A percentile compares a stretch with the other conserved stretches of the same genome.
Evolutionary conservation across 768 basidiomycete species (phyloP).

Genomic region (Chalciporus chontae): DNA sequence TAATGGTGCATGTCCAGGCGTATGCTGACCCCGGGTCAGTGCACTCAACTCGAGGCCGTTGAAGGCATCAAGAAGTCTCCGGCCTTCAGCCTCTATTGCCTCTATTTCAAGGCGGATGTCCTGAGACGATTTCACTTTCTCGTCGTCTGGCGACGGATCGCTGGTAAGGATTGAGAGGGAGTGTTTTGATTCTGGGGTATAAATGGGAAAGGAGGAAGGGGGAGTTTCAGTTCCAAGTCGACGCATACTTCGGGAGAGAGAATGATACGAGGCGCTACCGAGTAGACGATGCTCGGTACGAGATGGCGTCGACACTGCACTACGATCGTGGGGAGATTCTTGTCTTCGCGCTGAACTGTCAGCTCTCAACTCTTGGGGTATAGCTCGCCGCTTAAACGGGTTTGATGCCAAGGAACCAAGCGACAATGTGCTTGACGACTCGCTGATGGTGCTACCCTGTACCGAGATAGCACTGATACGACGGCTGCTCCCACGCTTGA

Average conservation of each 20-base stretch:
- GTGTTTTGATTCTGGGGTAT: slow-evolving; percentile 35
- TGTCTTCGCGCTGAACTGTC: slow-evolving; percentile 15
- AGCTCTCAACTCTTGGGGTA: slow-evolving; percentile 40
- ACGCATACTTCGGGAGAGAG: slow-evolving; percentile 43
- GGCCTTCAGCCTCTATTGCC: slow-evolving; percentile 66
- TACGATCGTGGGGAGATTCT: slow-evolving; percentile 39
- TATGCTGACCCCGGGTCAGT: slow-evolving; percentile 40
- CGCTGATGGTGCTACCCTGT: slow-evolving; percentile 38
- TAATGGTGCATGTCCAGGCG: slow-evolving; percentile 17
- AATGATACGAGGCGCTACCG: slow-evolving; percentile 34
- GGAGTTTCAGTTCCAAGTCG: slow-evolving; percentile 42
- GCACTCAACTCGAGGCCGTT: slow-evolving; percentile 73
- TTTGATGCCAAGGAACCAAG: slow-evolving; percentile 27
- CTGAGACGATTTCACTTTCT: slow-evolving; percentile 53
- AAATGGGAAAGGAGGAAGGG: slow-evolving; percentile 52
- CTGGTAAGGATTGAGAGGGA: slow-evolving; percentile 29
- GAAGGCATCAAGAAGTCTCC: slow-evolving; percentile 73
- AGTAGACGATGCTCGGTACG: slow-evolving; percentile 24
- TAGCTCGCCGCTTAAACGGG: slow-evolving; percentile 43
- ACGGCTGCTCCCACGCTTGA: slow-evolving; percentile 45
- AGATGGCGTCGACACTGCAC: slow-evolving; percentile 44
- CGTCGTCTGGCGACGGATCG: slow-evolving; percentile 48
- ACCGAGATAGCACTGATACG: slow-evolving; percentile 34
- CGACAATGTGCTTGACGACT: slow-evolving; percentile 44
- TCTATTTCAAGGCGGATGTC: slow-evolving; percentile 66